phyloP scores from a whole-genome alignment of 495 filamentous ascomycete genomes.

The Neurospora sp. region DNA sequence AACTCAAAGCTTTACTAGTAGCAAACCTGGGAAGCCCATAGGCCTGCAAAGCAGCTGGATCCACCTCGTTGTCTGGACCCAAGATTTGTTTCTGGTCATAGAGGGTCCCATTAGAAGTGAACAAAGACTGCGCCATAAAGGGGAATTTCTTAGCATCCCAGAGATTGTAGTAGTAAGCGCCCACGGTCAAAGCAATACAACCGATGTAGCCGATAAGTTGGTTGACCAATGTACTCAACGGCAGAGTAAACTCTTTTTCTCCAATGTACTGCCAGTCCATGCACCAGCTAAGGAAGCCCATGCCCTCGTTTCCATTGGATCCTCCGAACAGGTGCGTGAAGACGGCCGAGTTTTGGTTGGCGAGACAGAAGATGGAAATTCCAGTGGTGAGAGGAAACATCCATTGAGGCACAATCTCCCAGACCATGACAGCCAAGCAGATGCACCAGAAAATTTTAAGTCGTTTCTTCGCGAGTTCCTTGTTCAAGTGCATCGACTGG shows the following conservation, averaged over 20 bases:
- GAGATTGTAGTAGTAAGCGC: conserved; percentile 34
- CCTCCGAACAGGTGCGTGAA: conserved; percentile 51
- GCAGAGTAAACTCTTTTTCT: conserved; percentile 20
- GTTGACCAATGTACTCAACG: conserved; percentile 29
- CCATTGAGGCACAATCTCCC: conserved; percentile 44
- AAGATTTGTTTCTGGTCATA: conserved; percentile 37
- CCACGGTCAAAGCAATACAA: conserved; percentile 30
- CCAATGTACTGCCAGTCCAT: conserved; percentile 48
- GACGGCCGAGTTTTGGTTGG: conserved; percentile 34
- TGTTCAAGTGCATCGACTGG: conserved; percentile 28
- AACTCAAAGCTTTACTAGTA: conserved; percentile 27
- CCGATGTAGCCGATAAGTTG: conserved; percentile 29
- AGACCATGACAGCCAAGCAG: conserved; percentile 28
- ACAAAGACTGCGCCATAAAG: conserved; percentile 38
- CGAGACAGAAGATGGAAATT: conserved; percentile 46
- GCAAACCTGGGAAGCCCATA: conserved; percentile 32
- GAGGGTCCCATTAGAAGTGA: conserved; percentile 40
- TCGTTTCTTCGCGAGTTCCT: conserved; percentile 20
- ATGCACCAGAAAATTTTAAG: conserved; percentile 29
- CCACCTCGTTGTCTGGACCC: conserved; percentile 25
- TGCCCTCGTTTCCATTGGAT: conserved; percentile 35
- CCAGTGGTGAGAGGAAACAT: conserved; percentile 41
- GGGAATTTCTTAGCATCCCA: conserved; percentile 38
- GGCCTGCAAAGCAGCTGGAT: conserved; percentile 19
- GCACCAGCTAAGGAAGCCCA: conserved; percentile 36